Evolutionary conservation across 2,329 filamentous ascomycete species (phyloP), one percentile per base, ranked within the genome.

Genomic region (Pochonia chlamydosporia): DNA sequence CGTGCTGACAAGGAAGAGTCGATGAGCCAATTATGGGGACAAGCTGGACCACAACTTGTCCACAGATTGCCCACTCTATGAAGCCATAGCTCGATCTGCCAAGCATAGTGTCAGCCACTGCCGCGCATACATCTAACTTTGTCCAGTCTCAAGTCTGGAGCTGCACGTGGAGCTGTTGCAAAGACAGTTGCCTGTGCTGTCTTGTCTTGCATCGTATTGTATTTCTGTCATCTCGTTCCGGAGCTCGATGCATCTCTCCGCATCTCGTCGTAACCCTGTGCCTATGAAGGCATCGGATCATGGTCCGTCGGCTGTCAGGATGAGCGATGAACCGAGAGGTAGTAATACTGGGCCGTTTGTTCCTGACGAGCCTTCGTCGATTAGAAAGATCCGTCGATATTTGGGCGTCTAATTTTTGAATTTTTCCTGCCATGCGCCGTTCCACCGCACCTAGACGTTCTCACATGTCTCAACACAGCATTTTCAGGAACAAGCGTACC

Each of bases 1-100:
- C 48, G 44, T 49, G 48, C 48, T 49, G 40, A 20, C 40, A 31
- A 23, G 43, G 43, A 40, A 26, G 2, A 5, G 23, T 33, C 18
- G 16, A 16, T 37, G 20, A 20, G 46, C 46, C 40, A 45, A 45
- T 42, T 3, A 35, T 30, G 40, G 13, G 31, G 21, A 28, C 13
- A n/a, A 20, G 18, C 7, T 18, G 28, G 37, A 11, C 39, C 30
- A 26, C 44, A 25, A 40, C 42, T 36, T 25, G 25, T 37, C 26
- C 30, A 6, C 28, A 42, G 4, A 46, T 36, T 39, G 6, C 35
- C 35, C 35, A 39, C 35, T 21, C 20, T 10, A 20, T 4, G 16
- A 21, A 10, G 16, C 18, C 11, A 13, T 18, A 14, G 8, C 18
- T 2, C n/a, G 35, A 39, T 23, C 35, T 18, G 3, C 10, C 6